These are phyloP conservation scores for Coemansia reversa DNA, from an alignment of 192 early-diverging fungal species.

Conservation along the genomic window DNA sequence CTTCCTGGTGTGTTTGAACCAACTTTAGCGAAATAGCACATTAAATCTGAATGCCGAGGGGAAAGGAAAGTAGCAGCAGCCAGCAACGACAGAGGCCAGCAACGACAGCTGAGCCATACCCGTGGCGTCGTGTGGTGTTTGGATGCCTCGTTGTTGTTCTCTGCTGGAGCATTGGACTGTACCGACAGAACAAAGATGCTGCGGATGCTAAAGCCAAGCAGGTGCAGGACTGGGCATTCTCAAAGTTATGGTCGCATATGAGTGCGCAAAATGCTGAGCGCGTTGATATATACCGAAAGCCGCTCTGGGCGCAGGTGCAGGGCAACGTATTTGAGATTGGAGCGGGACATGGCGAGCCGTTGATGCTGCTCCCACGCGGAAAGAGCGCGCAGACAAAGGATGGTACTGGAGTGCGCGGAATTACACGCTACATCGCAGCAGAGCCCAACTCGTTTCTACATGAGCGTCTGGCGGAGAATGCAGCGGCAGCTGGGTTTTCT, in stretches of 20 bases:
- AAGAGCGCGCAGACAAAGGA: neutral
- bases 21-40: neutral
- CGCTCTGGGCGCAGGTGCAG: constrained; percentile 32
- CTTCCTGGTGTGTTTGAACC: no score
- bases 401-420: neutral
- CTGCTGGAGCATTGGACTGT: constrained; percentile 24
- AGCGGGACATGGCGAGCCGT: constrained; percentile 28
- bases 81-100: constrained; percentile 1
- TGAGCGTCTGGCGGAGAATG: constrained; percentile 13
- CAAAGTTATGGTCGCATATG: constrained; percentile 25
- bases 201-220: constrained; percentile 9
- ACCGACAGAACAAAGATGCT: constrained; percentile 17
- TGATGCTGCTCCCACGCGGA: constrained; percentile 11
- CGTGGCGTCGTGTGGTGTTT: constrained; percentile 29
- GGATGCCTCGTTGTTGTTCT: constrained; percentile 17
- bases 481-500: constrained; percentile 17
- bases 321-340: constrained; percentile 44
- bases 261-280: constrained; percentile 12
- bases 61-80: constrained; percentile 1
- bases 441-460: constrained; percentile 40
- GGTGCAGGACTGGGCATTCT: constrained; percentile 32
- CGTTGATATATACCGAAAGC: constrained; percentile 12
- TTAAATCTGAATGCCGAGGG: neutral
- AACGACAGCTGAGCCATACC: constrained; percentile 17
- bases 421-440: constrained; percentile 17